Base-by-base conservation (phyloP, 768 basidiomycete species). In the Xanthoconium stramineum region DNA sequence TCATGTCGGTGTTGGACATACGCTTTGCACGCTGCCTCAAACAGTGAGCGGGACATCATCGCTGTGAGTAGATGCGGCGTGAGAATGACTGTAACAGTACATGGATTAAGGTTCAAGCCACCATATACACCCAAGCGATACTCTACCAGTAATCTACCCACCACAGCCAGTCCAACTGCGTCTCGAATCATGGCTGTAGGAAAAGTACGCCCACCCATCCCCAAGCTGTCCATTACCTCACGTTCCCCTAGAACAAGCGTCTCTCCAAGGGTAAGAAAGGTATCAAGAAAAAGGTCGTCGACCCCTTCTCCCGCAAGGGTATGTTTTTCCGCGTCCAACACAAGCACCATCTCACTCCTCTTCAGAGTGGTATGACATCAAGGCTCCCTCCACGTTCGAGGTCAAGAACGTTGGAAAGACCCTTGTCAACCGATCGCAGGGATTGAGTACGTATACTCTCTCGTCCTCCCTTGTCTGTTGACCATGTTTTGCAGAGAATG, bases 221-320 rank as follows among this genome's bases (percentile, higher is more conserved):
- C 29, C 9, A 8, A 12, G 5, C 19, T 42, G 14, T 45, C 20
- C 24, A 43, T 48, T 15, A 11, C 24, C 56, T 62, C 28, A 62
- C 40, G 10, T 47, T 37, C 42, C 14, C 47, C 14, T 64, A 98
- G 92, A 98, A 98, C 81, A 99, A 99, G 80, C 88, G 94, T 73
- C 84, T 95, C 66, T 94, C 94, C 48, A 97, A 97, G 81, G 94
- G 94, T 69, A 95, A 95, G 85, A 95, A 95, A 82, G 94, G 93
- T 74, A 88, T 98, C 82, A 99, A 99, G 94, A 99, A 98, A 83
- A 97, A 98, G 88, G 94, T 97, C 74, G 94, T 99, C 61, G 97
- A 99, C 84, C 94, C 97, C 62, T 97, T 99, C 89, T 88, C 96
- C 64, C 88, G 97, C 82, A 99, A 99, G 80, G 96, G 96, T 95